These are phyloP conservation scores for Cryptococcus wingfieldii DNA, from an alignment of 1,284 basidiomycete genomes.

Conservation along the genomic window DNA sequence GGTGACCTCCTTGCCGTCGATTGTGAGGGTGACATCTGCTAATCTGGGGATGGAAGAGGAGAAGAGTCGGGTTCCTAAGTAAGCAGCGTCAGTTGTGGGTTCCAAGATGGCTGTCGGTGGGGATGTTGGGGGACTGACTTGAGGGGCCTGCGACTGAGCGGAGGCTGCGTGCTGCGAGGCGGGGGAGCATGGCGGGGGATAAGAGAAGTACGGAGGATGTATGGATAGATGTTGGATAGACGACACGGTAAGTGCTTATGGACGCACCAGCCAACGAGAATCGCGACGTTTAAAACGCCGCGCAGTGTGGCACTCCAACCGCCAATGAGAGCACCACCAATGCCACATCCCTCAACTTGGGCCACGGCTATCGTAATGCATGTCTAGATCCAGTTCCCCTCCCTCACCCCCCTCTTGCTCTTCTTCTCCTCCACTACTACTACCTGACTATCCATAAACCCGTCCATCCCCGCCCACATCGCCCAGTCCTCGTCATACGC, in stretches of 20 bases:
- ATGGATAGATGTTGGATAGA: background rate
- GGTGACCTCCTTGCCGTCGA: constrained; percentile 89
- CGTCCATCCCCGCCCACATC: constrained; percentile 10
- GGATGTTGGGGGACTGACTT: constrained; percentile 8
- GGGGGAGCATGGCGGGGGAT: constrained; percentile 24
- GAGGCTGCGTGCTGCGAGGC: constrained; percentile 27
- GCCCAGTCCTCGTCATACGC: constrained; percentile 6
- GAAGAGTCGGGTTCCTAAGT: constrained; percentile 35
- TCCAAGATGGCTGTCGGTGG: background rate
- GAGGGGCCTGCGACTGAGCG: constrained; percentile 20
- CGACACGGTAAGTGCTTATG: background rate
- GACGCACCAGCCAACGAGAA: background rate
- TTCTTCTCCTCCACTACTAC: constrained; percentile 1
- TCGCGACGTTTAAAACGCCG: background rate
- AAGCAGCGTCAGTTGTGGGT: background rate
- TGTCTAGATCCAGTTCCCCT: constrained; percentile 26
- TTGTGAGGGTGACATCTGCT: constrained; percentile 81
- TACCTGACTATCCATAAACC: constrained; percentile 11
- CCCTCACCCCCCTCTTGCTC: constrained; percentile 20
- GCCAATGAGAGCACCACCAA: background rate
- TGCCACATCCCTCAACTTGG: background rate
- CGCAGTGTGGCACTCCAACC: background rate
- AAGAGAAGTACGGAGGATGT: too few relatives aligned
- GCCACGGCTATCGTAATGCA: too few relatives aligned
- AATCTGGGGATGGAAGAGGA: constrained; percentile 50